Percentiles rank a stretch among this genome's conserved stretches.
Evolutionary conservation across 257 asterid genomes (phyloP).

Genomic region (Fraxinus americana): DNA sequence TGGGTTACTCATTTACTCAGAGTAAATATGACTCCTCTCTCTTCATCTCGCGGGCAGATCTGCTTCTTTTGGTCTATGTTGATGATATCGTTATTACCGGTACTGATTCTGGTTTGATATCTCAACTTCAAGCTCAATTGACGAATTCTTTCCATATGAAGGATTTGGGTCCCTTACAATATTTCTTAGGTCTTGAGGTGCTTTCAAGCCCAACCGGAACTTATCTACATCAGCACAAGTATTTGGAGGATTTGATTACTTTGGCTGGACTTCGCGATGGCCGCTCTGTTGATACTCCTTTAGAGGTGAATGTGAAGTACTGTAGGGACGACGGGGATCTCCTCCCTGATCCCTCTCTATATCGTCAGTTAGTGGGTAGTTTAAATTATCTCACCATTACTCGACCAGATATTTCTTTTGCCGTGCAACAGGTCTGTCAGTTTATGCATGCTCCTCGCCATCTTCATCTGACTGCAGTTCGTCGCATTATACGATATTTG

Average conservation of each 20-base stretch:
- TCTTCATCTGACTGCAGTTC: not conserved
- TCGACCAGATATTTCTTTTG: too few species aligned
- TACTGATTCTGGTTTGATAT: not conserved
- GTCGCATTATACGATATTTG: slow-evolving; percentile 13
- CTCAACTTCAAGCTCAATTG: not conserved
- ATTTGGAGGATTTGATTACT: too few species aligned
- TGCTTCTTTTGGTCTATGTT: not conserved
- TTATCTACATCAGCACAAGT: slow-evolving; percentile 11
- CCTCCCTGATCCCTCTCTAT: too few species aligned
- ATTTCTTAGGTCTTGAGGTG: slow-evolving; percentile 6
- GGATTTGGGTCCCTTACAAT: not conserved
- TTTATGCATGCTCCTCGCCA: not conserved
- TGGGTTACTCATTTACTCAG: too few species aligned
- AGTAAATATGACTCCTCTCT: not conserved
- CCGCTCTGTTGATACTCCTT: too few species aligned
- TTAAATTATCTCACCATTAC: too few species aligned
- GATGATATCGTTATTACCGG: not conserved
- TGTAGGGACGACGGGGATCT: too few species aligned
- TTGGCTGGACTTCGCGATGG: too few species aligned
- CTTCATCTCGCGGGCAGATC: too few species aligned
- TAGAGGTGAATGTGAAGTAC: too few species aligned
- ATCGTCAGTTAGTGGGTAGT: too few species aligned
- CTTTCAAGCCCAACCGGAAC: not conserved
- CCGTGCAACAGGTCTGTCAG: not conserved
- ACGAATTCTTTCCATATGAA: not conserved